These are phyloP conservation scores for Silene coronaria DNA, from an alignment of 179 eudicot genomes.

Conservation along the genomic window DNA sequence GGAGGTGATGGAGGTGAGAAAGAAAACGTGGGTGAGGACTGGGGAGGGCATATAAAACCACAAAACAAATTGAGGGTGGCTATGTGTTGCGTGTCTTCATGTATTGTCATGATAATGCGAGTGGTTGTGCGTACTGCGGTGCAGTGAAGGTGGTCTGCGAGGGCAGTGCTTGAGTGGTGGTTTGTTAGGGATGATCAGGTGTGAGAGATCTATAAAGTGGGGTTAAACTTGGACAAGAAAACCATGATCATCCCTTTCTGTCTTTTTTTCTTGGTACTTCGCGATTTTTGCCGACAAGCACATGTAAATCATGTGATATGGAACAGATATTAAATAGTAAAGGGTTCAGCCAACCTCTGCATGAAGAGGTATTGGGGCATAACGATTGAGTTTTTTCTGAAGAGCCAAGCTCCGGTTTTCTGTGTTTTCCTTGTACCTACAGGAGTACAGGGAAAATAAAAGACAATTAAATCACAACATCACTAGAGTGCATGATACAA, in stretches of 20 bases:
- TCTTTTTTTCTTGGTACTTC: neutral
- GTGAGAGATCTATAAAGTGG: too few species aligned
- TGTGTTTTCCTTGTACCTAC: conserved; percentile 59
- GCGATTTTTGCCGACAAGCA: neutral
- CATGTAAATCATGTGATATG: neutral
- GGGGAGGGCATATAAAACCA: neutral
- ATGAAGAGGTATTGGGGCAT: conserved; percentile 57
- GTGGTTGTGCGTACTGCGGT: too few species aligned
- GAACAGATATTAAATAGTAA: conserved; percentile 7
- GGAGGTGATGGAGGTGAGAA: too few species aligned
- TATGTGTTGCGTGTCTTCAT: too few species aligned
- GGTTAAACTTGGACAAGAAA: too few species aligned
- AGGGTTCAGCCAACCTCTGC: conserved; percentile 54
- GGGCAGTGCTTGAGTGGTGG: too few species aligned
- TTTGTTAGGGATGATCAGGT: too few species aligned
- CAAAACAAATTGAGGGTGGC: too few species aligned
- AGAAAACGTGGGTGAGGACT: neutral
- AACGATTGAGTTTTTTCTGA: conserved; percentile 72
- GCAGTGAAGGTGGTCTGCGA: too few species aligned
- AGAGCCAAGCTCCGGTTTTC: conserved; percentile 48
- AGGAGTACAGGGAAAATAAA: conserved; percentile 7
- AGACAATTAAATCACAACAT: neutral
- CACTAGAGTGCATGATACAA: neutral
- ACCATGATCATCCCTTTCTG: neutral
- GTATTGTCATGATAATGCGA: too few species aligned